phyloP scores from a whole-genome alignment of 495 filamentous ascomycete species.

The Aspergillus bridgeri region DNA sequence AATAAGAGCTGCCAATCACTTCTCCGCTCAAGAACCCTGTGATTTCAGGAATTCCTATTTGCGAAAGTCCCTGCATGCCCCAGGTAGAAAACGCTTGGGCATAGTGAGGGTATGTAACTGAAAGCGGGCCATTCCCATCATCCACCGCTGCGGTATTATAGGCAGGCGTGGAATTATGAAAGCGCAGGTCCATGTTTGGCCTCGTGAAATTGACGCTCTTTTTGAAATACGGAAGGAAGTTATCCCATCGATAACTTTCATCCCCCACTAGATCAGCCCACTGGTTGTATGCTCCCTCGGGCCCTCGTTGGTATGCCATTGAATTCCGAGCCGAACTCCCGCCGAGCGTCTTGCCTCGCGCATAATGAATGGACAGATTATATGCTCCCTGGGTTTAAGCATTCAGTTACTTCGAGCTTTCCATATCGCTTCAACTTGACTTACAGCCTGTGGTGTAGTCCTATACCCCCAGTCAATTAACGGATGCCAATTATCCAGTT shows the following conservation, averaged over 20 bases:
- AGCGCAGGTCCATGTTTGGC: constrained; percentile 25
- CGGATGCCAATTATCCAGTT: constrained; percentile 22
- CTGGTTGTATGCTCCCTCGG: constrained; percentile 29
- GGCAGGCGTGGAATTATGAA: constrained; percentile 28
- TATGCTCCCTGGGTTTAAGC: background rate
- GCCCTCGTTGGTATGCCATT: constrained; percentile 33
- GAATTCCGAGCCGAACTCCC: constrained; percentile 41
- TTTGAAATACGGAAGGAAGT: constrained; percentile 46
- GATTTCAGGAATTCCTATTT: constrained; percentile 30
- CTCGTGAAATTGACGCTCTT: constrained; percentile 44
- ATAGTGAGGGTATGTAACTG: constrained; percentile 41
- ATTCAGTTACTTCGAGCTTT: background rate
- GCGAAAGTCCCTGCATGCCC: constrained; percentile 23
- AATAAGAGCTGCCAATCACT: constrained; percentile 18
- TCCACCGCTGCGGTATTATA: constrained; percentile 31
- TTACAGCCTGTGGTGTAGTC: constrained; percentile 33
- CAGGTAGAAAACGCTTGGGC: constrained; percentile 30
- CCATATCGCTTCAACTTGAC: background rate
- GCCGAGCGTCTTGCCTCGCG: constrained; percentile 41
- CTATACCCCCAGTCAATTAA: constrained; percentile 41
- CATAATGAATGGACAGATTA: constrained; percentile 29
- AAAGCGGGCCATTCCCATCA: constrained; percentile 28
- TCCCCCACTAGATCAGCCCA: constrained; percentile 55
- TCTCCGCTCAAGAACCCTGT: constrained; percentile 33
- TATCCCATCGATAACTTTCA: constrained; percentile 40